These are phyloP conservation scores for Heterobasidion parviporum DNA, from an alignment of 1,284 basidiomycete genomes.

Conservation along the genomic window DNA sequence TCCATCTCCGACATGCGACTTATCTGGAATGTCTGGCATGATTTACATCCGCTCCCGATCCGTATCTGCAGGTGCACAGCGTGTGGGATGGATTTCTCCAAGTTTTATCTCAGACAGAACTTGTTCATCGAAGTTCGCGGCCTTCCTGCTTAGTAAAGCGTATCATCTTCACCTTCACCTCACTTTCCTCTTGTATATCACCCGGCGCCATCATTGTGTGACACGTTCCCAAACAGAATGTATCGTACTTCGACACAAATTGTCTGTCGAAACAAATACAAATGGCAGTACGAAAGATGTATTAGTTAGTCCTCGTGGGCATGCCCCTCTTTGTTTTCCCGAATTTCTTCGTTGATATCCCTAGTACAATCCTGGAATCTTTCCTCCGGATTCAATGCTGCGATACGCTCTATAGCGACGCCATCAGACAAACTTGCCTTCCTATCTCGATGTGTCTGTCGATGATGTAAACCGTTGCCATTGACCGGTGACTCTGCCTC, in stretches of 20 bases:
- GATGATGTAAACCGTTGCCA: slow-evolving; percentile 34
- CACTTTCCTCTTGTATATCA: no score
- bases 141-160: slow-evolving; percentile 19
- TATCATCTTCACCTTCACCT: not conserved
- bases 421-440: slow-evolving; percentile 56
- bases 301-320: not conserved
- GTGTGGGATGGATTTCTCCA: slow-evolving; percentile 32
- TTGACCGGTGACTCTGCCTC: slow-evolving; percentile 16
- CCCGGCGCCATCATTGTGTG: no score
- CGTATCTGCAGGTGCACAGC: slow-evolving; percentile 25
- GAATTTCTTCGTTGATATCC: slow-evolving; percentile 57
- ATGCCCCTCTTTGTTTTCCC: slow-evolving; percentile 23
- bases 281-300: no score
- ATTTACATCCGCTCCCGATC: not conserved
- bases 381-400: slow-evolving; percentile 45
- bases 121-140: slow-evolving; percentile 31
- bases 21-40: not conserved
- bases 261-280: no score
- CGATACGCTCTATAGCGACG: slow-evolving; percentile 56
- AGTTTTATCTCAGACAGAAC: slow-evolving; percentile 29
- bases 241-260: no score
- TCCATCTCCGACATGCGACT: not conserved
- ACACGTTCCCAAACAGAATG: no score
- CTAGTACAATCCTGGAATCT: slow-evolving; percentile 46
- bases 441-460: slow-evolving; percentile 35